Evolutionary conservation across 1,284 basidiomycete genomes (phyloP).

Genomic region (Apiotrichum montevideense): DNA sequence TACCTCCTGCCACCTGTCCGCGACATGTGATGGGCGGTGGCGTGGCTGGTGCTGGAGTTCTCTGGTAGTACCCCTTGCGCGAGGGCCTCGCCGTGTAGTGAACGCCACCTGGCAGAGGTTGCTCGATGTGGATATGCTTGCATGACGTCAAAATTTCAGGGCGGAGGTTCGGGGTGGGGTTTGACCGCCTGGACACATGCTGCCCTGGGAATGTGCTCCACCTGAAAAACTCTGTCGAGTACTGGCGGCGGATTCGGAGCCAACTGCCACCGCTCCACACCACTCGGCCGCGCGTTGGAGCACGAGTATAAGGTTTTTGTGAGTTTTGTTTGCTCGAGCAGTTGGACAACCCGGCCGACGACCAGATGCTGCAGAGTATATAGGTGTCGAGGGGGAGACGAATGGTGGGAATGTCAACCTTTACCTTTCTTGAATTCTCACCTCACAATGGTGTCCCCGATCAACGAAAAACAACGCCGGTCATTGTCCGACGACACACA

Average conservation of each 20-base stretch:
- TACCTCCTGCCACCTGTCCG: too few species aligned
- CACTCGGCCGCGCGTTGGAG: background rate
- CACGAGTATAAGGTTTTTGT: too few species aligned
- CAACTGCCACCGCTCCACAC: background rate
- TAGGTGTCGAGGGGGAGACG: background rate
- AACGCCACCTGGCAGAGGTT: background rate
- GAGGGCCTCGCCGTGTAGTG: background rate
- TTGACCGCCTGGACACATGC: background rate
- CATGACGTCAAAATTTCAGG: constrained; percentile 1
- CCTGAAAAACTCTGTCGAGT: too few species aligned
- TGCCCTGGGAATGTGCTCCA: too few species aligned
- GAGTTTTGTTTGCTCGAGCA: background rate
- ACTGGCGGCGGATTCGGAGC: background rate
- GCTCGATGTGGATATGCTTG: background rate
- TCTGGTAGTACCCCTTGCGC: background rate
- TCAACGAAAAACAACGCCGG: background rate
- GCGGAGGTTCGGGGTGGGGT: background rate
- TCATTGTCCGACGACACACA: background rate
- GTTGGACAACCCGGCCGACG: too few species aligned
- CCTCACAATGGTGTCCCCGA: background rate
- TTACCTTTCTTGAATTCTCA: background rate
- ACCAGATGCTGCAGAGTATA: background rate
- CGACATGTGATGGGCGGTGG: too few species aligned
- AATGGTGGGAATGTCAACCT: background rate
- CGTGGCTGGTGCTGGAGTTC: too few species aligned